A percentile compares a stretch with the other conserved stretches of the same genome.
phyloP scores from a whole-genome alignment of 2,329 filamentous ascomycete species.

The Colletotrichum sublineola region DNA sequence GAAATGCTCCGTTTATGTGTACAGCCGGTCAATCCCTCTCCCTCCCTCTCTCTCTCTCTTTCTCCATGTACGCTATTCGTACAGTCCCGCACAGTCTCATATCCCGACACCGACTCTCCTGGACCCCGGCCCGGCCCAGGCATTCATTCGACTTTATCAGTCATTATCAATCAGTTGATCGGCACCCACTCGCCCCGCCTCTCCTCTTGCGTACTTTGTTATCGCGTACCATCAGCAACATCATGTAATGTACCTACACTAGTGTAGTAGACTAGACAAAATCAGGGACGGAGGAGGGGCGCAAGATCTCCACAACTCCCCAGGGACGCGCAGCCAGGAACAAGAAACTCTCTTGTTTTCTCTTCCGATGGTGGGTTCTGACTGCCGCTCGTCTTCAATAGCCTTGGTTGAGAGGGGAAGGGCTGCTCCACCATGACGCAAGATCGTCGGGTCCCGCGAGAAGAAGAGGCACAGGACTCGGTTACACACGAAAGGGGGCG shows the following conservation, averaged over 20 bases:
- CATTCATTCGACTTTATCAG: background rate
- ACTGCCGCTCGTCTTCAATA: background rate
- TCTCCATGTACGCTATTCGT: background rate
- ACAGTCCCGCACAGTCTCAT: background rate
- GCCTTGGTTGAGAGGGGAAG: too few relatives aligned
- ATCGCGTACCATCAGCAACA: conserved; percentile 16
- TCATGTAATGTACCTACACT: too few relatives aligned
- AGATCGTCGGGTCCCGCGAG: conserved; percentile 11
- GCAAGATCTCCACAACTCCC: background rate
- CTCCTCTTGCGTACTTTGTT: background rate
- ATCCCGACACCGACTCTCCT: conserved; percentile 30
- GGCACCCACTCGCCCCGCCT: background rate
- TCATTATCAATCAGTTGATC: conserved; percentile 18
- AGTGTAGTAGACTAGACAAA: background rate
- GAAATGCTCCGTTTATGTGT: background rate
- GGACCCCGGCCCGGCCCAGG: conserved; percentile 2
- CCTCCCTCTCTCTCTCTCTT: too few relatives aligned
- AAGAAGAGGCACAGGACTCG: background rate
- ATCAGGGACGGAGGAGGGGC: background rate
- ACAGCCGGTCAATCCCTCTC: background rate
- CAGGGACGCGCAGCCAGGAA: background rate
- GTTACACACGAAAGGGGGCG: background rate
- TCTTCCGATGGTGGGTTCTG: background rate
- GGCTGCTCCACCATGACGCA: conserved; percentile 31
- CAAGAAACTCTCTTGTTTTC: background rate